These are phyloP conservation scores for Ascobolus immersus DNA, from an alignment of 495 filamentous ascomycete species.

Conservation along the genomic window DNA sequence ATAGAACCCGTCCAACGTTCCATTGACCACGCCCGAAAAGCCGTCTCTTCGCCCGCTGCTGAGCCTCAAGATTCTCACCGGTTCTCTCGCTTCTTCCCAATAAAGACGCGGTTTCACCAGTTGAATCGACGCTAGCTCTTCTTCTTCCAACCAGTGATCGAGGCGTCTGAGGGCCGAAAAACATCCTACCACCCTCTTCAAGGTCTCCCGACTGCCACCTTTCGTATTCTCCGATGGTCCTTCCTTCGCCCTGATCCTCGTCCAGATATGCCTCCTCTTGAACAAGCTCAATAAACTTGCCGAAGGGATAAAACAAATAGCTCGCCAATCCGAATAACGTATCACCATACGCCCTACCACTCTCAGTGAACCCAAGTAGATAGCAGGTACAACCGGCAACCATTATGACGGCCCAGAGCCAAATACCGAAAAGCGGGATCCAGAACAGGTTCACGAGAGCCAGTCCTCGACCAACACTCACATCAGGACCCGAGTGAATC, in stretches of 20 bases:
- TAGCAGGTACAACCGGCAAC: conserved; percentile 53
- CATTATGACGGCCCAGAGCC: conserved; percentile 58
- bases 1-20: conserved; percentile 80
- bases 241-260: conserved; percentile 95
- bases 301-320: conserved; percentile 89
- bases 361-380: conserved; percentile 49
- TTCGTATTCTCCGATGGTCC: conserved; percentile 96
- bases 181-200: conserved; percentile 78
- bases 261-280: conserved; percentile 85
- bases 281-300: conserved; percentile 76
- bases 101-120: conserved; percentile 67
- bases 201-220: conserved; percentile 96
- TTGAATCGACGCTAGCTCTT: conserved; percentile 65
- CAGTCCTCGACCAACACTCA: conserved; percentile 56
- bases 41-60: conserved; percentile 51
- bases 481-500: conserved; percentile 87
- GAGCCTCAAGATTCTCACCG: conserved; percentile 19
- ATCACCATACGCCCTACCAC: conserved; percentile 62
- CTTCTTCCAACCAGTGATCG: conserved; percentile 73
- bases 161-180: conserved; percentile 64
- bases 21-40: conserved; percentile 90
- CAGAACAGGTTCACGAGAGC: conserved; percentile 70
- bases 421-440: conserved; percentile 90
- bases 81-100: conserved; percentile 38
- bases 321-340: conserved; percentile 60